These are phyloP conservation scores for Paramecium bursaria DNA, from an alignment of 73 alveolate genomes.

Conservation along the genomic window DNA sequence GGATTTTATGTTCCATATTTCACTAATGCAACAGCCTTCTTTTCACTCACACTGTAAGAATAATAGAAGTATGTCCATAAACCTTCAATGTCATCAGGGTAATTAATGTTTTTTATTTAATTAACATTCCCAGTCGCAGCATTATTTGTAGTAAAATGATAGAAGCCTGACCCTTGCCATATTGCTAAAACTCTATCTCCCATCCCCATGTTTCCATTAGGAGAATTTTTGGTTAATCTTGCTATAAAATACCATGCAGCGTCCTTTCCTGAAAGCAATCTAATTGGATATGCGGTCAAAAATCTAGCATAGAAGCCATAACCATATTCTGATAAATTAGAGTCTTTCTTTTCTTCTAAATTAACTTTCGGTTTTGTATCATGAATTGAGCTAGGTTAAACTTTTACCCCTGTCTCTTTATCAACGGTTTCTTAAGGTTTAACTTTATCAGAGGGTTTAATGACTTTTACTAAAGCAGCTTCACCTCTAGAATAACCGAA, in stretches of 20 bases:
- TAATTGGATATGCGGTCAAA: conserved; percentile 46
- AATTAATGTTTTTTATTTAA: conserved; percentile 44
- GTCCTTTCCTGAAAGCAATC: conserved; percentile 19
- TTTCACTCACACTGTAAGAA: conserved; percentile 1
- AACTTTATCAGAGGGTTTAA: conserved; percentile 5
- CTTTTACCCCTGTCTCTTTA: conserved; percentile 7
- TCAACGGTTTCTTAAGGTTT: not conserved
- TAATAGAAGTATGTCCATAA: conserved; percentile 61
- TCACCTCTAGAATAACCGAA: conserved; percentile 45
- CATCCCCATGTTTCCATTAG: conserved; percentile 38
- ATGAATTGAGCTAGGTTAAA: not conserved
- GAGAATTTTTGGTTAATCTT: conserved; percentile 23
- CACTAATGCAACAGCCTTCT: conserved; percentile 44
- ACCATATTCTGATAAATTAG: conserved; percentile 20
- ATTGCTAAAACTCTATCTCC: conserved; percentile 62
- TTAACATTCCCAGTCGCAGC: conserved; percentile 26
- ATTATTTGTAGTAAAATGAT: conserved; percentile 58
- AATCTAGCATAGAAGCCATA: conserved; percentile 60
- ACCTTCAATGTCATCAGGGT: conserved; percentile 65
- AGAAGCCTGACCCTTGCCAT: conserved; percentile 63
- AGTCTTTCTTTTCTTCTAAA: conserved; percentile 7
- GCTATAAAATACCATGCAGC: conserved; percentile 56
- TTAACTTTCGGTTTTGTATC: not conserved
- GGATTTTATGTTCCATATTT: conserved; percentile 24
- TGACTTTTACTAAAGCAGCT: not conserved